Evolutionary conservation across 192 early-diverging fungal species (phyloP).

Genomic region (Thoreauomyces humboldtii): DNA sequence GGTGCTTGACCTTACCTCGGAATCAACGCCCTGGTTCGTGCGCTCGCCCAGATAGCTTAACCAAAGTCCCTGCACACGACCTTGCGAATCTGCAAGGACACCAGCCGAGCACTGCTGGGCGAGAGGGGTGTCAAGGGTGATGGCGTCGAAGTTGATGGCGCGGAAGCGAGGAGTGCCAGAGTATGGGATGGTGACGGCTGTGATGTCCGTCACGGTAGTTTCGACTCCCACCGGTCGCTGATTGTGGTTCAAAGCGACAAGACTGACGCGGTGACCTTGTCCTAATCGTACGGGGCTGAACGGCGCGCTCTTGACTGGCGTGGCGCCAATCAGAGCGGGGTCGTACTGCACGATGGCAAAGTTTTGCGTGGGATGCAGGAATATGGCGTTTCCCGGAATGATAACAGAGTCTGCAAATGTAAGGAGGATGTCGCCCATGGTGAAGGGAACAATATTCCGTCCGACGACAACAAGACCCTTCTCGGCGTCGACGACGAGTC

Average conservation of each 20-base stretch:
- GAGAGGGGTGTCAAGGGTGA: conserved; percentile 79
- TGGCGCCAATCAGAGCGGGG: conserved; percentile 66
- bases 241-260: conserved; percentile 53
- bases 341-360: conserved; percentile 84
- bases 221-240: conserved; percentile 48
- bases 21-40: conserved; percentile 55
- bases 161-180: conserved; percentile 60
- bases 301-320: conserved; percentile 62
- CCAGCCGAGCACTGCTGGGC: conserved; percentile 77
- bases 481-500: conserved; percentile 75
- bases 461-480: conserved; percentile 79
- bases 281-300: conserved; percentile 56
- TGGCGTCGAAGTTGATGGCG: conserved; percentile 73
- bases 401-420: conserved; percentile 86
- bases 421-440: conserved; percentile 74
- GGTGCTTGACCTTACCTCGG: no score
- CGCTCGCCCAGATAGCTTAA: conserved; percentile 72
- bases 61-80: conserved; percentile 72
- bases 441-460: conserved; percentile 77
- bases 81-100: conserved; percentile 64
- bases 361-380: conserved; percentile 87
- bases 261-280: conserved; percentile 56
- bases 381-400: conserved; percentile 78
- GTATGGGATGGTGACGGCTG: conserved; percentile 47
- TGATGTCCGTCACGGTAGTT: conserved; percentile 55